Evolutionary conservation across 2,329 filamentous ascomycete genomes (phyloP).

Genomic region (Fusarium devonianum): DNA sequence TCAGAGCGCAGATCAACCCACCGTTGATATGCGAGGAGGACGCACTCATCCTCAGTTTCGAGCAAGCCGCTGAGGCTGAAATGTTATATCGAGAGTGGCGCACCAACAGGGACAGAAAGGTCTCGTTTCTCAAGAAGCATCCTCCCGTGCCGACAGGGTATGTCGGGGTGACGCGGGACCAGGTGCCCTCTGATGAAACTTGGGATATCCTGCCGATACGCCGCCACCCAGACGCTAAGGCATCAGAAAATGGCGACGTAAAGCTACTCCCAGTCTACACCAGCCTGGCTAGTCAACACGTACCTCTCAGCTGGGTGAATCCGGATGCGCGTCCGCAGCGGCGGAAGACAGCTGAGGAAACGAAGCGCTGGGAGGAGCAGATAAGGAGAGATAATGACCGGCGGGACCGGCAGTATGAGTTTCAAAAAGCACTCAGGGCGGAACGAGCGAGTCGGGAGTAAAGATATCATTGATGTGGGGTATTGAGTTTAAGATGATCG

Average conservation of each 20-base stretch:
- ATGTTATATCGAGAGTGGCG: not conserved
- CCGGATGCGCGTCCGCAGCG: not conserved
- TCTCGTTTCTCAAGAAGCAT: not conserved
- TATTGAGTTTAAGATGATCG: not conserved
- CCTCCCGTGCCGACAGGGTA: not conserved
- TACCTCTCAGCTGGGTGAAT: not conserved
- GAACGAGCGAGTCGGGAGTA: not conserved
- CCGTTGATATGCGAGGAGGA: not conserved
- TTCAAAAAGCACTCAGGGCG: not conserved
- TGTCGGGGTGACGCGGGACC: not conserved
- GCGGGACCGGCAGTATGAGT: not conserved
- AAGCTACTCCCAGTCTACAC: not conserved
- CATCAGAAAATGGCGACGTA: not conserved
- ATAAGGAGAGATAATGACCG: not conserved
- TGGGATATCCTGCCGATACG: not conserved
- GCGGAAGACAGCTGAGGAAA: not conserved
- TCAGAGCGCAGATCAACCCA: slow-evolving; percentile 4
- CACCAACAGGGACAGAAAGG: not conserved
- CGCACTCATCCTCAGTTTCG: not conserved
- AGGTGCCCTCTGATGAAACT: not conserved
- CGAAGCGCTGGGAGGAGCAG: not conserved
- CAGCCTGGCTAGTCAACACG: not conserved
- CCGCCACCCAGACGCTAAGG: not conserved
- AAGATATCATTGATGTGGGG: not conserved
- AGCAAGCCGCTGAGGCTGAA: not conserved